Conservation (phyloP, 164 flowering plant species). For the Berberis vulgaris region DNA sequence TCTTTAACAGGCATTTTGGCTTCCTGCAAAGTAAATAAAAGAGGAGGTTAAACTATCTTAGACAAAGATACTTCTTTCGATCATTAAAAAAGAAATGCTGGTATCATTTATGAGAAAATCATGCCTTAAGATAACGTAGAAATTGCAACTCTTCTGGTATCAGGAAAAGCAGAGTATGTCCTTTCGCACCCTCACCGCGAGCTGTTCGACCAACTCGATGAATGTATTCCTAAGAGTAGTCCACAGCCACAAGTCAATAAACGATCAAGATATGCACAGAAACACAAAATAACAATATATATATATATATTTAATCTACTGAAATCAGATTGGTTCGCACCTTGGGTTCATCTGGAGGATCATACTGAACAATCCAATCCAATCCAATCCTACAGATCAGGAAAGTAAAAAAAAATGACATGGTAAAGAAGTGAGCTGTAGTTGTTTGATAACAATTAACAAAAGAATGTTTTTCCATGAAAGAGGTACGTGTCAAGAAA, state of each 20-base stretch:
- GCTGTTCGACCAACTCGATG: constrained; percentile 99
- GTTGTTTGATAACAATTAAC: background rate
- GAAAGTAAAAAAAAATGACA: background rate
- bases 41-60: background rate
- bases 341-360: constrained; percentile 98
- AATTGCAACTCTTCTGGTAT: constrained; percentile 87
- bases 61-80: background rate
- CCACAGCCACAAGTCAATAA: constrained; percentile 1
- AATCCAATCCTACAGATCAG: constrained; percentile 76
- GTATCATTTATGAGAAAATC: constrained; percentile 1
- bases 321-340: constrained; percentile 18
- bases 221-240: constrained; percentile 64
- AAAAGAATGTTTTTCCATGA: too few relatives aligned
- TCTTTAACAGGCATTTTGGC: constrained; percentile 85
- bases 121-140: constrained; percentile 78
- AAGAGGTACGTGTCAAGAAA: too few relatives aligned
- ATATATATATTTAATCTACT: too few relatives aligned
- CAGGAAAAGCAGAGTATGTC: constrained; percentile 78
- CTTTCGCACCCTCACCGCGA: constrained; percentile 93
- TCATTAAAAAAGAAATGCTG: background rate
- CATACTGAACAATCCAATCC: constrained; percentile 98
- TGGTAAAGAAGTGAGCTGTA: background rate
- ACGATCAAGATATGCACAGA: background rate
- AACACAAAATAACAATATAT: background rate
- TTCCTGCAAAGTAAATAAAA: constrained; percentile 31